A percentile compares a stretch with the other conserved stretches of the same genome.
phyloP scores from a whole-genome alignment of 495 filamentous ascomycete genomes.

The Lindgomyces ingoldianus region DNA sequence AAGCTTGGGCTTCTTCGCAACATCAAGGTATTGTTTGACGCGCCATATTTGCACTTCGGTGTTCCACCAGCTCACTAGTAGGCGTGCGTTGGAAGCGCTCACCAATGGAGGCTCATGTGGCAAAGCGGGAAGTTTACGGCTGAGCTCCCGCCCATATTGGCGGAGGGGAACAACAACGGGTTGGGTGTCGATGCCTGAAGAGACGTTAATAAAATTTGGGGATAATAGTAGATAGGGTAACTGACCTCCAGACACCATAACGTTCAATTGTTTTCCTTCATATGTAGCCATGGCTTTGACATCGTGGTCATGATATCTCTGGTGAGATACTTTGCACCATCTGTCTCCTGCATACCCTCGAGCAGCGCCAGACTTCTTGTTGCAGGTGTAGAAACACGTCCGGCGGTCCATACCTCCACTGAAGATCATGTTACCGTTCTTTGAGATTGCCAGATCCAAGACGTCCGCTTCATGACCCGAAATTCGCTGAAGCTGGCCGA shows the following conservation, averaged over 20 bases:
- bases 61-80: conserved; percentile 93
- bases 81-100: conserved; percentile 67
- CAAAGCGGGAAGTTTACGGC: conserved; percentile 73
- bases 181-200: conserved; percentile 75
- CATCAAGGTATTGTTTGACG: conserved; percentile 27
- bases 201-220: neutral
- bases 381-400: conserved; percentile 56
- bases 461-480: conserved; percentile 87
- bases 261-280: conserved; percentile 77
- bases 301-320: conserved; percentile 85
- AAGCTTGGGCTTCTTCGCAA: conserved; percentile 50
- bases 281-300: conserved; percentile 93
- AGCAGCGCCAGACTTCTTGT: conserved; percentile 65
- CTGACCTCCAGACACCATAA: conserved; percentile 89
- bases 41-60: conserved; percentile 84
- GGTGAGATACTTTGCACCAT: conserved; percentile 84
- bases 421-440: conserved; percentile 80
- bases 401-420: conserved; percentile 89
- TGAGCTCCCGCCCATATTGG: conserved; percentile 76
- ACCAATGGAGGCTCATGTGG: conserved; percentile 73
- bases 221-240: neutral
- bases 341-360: conserved; percentile 59
- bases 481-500: conserved; percentile 80
- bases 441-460: conserved; percentile 75
- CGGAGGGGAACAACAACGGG: conserved; percentile 79